These are phyloP conservation scores for Suhomyces chickasaworum DNA, from an alignment of 1,139 yeast species.

Conservation along the genomic window DNA sequence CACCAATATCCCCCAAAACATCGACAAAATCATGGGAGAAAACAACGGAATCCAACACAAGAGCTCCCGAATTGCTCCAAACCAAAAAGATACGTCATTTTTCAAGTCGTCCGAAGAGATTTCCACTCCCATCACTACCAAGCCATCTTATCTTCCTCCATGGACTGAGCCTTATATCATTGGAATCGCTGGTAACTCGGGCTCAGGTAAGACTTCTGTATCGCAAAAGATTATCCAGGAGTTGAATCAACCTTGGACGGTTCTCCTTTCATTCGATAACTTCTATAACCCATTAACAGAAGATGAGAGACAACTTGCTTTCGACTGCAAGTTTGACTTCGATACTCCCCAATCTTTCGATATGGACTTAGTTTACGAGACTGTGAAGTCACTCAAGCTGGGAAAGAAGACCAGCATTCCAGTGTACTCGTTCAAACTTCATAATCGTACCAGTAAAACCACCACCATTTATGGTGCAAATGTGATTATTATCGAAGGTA, in stretches of 20 bases:
- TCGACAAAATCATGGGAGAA: neutral
- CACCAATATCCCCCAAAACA: too few species aligned
- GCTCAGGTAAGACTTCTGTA: slow-evolving; percentile 93
- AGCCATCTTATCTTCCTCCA: slow-evolving; percentile 69
- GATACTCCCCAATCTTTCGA: slow-evolving; percentile 86
- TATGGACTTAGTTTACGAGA: slow-evolving; percentile 65
- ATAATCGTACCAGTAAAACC: slow-evolving; percentile 68
- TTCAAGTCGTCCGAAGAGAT: slow-evolving; percentile 13
- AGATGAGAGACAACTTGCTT: slow-evolving; percentile 67
- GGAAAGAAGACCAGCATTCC: slow-evolving; percentile 72
- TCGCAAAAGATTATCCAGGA: slow-evolving; percentile 80
- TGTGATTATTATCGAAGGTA: slow-evolving; percentile 89
- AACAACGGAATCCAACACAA: neutral
- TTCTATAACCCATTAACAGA: slow-evolving; percentile 74
- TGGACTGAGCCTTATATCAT: slow-evolving; percentile 96
- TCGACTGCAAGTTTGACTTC: slow-evolving; percentile 70
- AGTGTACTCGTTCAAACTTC: slow-evolving; percentile 77
- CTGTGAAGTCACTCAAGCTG: slow-evolving; percentile 63
- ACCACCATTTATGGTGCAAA: slow-evolving; percentile 92
- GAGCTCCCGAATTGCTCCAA: slow-evolving; percentile 27
- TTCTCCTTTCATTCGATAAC: slow-evolving; percentile 86
- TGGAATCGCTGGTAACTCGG: slow-evolving; percentile 93
- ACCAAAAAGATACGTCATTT: slow-evolving; percentile 23
- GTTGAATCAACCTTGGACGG: slow-evolving; percentile 93
- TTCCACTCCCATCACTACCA: slow-evolving; percentile 2